Percentiles rank a stretch among this genome's conserved stretches.
Evolutionary conservation across 2,329 filamentous ascomycete genomes (phyloP).

Genomic region (Thelonectria blattea): DNA sequence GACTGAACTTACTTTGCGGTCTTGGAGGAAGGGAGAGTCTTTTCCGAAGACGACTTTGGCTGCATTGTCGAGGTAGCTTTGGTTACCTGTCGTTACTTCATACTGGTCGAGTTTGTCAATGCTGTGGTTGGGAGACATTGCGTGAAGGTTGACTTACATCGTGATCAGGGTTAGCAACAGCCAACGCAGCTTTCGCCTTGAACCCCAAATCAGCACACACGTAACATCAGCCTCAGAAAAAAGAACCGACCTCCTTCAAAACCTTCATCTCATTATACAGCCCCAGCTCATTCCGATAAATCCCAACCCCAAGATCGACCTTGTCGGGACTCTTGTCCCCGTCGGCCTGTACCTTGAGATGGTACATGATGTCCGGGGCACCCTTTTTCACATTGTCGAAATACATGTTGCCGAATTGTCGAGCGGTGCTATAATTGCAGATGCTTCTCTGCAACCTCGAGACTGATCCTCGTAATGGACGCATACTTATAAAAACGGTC

Average conservation of each 20-base stretch:
- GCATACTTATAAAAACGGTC: neutral
- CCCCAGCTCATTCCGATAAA: conserved; percentile 44
- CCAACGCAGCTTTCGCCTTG: conserved; percentile 35
- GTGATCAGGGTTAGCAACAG: conserved; percentile 31
- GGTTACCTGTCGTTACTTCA: conserved; percentile 43
- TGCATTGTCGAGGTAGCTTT: conserved; percentile 39
- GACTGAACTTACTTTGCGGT: conserved; percentile 15
- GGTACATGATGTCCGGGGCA: conserved; percentile 42
- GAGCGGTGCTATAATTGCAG: neutral
- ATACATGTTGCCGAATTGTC: conserved; percentile 27
- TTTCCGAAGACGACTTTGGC: conserved; percentile 41
- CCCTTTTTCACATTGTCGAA: conserved; percentile 35
- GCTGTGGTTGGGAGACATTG: too few species aligned
- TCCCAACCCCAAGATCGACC: conserved; percentile 46
- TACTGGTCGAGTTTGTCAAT: conserved; percentile 33
- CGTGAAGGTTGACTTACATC: conserved; percentile 30
- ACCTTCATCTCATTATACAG: conserved; percentile 41
- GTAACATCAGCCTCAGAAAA: neutral
- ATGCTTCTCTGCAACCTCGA: neutral
- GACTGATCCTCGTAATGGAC: neutral
- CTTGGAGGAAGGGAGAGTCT: conserved; percentile 8
- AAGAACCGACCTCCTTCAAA: conserved; percentile 25
- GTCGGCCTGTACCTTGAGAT: conserved; percentile 41
- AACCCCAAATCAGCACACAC: neutral
- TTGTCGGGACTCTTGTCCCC: conserved; percentile 39